These are phyloP conservation scores for Rutstroemia sp. DNA, from an alignment of 2,329 filamentous ascomycete species.

Conservation along the genomic window DNA sequence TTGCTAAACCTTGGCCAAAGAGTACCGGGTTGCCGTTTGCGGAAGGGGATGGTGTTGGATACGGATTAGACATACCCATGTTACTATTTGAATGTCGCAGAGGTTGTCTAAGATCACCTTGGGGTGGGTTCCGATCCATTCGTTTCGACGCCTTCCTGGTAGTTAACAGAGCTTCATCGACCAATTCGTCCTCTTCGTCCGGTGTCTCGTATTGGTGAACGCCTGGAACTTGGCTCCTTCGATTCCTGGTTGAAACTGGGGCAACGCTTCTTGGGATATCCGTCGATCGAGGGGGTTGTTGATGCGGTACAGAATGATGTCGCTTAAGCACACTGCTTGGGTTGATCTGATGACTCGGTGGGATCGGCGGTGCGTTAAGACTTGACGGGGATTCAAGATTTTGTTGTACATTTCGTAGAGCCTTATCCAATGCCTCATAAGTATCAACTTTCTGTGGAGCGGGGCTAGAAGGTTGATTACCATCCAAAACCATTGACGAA, in stretches of 20 bases:
- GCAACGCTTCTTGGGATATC: conserved; percentile 52
- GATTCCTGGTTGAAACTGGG: conserved; percentile 71
- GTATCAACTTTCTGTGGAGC: conserved; percentile 44
- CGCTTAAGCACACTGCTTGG: conserved; percentile 51
- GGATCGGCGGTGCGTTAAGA: conserved; percentile 35
- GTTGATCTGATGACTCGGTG: conserved; percentile 44
- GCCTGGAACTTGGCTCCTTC: conserved; percentile 67
- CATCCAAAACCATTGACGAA: conserved; percentile 73
- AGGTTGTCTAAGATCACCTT: conserved; percentile 37
- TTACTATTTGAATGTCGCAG: conserved; percentile 60
- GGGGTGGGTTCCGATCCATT: conserved; percentile 43
- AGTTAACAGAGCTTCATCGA: conserved; percentile 80
- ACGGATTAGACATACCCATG: conserved; percentile 51
- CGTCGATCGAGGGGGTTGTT: conserved; percentile 45
- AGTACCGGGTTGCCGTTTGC: conserved; percentile 72
- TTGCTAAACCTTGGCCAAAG: conserved; percentile 52
- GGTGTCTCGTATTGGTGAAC: conserved; percentile 87
- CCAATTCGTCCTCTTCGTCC: conserved; percentile 90
- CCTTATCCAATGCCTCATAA: conserved; percentile 54
- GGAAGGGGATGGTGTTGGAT: conserved; percentile 65
- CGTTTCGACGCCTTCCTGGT: conserved; percentile 68
- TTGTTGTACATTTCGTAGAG: conserved; percentile 47
- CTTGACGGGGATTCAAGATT: conserved; percentile 36
- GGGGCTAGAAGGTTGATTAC: conserved; percentile 37
- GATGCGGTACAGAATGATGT: conserved; percentile 57